Evolutionary conservation across 2,329 filamentous ascomycete genomes (phyloP), one percentile per base, ranked within the genome.

Genomic region (Rasamsonia emersonii): DNA sequence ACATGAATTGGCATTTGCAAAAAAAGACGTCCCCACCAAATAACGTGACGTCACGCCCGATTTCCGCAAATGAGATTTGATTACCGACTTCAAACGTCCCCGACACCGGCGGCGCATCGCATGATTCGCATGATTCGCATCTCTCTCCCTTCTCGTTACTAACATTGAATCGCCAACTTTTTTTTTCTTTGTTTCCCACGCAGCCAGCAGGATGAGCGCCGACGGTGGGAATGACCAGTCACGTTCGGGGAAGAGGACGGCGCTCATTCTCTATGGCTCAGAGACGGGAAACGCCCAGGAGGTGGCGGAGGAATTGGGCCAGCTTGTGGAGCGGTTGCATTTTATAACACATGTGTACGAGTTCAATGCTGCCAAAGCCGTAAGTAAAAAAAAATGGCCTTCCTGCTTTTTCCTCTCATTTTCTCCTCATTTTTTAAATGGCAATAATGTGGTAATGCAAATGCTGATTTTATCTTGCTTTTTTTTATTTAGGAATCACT

Each of bases 271-370:
- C 19, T 98, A 94, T 61, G 91, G 86, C 34, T 93, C 89, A 23
- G 91, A 98, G 65, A 96, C 88, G 14, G 91, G 91, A 35, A 95
- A 91, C 52, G 81, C 86, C 33, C 84, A 94, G 59, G 89, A 96
- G 59, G 75, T 89, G 41, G 89, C 91, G 13, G 79, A 86, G 49
- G 86, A 95, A 54, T 65, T 96, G 40, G 84, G 80, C 23, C 70
- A 78, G 24, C 60, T 84, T 42, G 73, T 77, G 20, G 78, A 89
- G 60, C 73, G 89, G 18, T 64, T 95, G 36, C 84, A 78, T 48
- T 95, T 96, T 58, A 60, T 71, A 40, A 83, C 80, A 14, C 70
- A 73, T 31, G 76, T 94, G 15, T 73, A 77, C 35, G 85, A 88
- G 56, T 74, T 96, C 60, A 77, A 95, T 51, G 70, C 70, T 34